phyloP scores from a whole-genome alignment of 1,284 basidiomycete species.

The Sphaerobolus stellatus region DNA sequence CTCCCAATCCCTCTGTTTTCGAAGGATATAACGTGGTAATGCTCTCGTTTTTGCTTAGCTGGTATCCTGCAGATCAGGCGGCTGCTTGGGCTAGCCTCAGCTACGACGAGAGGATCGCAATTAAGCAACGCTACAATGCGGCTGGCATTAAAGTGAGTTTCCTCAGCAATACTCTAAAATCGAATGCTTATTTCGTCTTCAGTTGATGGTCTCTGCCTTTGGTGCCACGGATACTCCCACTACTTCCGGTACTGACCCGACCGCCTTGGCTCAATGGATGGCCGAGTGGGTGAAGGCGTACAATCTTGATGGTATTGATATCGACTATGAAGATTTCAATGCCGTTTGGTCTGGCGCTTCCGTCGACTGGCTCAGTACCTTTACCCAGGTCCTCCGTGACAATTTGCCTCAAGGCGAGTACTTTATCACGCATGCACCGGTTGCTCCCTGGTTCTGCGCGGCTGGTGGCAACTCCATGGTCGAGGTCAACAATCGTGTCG shows the following conservation, averaged over 20 bases:
- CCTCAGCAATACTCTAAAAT: no score
- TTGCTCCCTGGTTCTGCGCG: constrained; percentile 15
- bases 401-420: constrained; percentile 9
- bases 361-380: constrained; percentile 12
- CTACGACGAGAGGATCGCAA: no score
- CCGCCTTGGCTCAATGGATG: constrained; percentile 28
- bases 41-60: no score
- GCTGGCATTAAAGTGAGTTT: constrained; percentile 18
- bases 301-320: constrained; percentile 9
- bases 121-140: constrained; percentile 9
- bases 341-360: constrained; percentile 6
- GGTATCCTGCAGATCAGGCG: no score
- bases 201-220: constrained; percentile 39
- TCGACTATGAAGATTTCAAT: constrained; percentile 4
- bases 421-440: constrained; percentile 14
- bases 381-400: constrained; percentile 8
- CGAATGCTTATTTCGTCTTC: no score
- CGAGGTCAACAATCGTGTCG: constrained; percentile 16
- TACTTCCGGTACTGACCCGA: constrained; percentile 32
- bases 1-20: not conserved
- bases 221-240: constrained; percentile 41
- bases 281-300: constrained; percentile 33
- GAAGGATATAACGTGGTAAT: constrained; percentile 1
- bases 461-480: constrained; percentile 8
- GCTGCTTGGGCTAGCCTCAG: no score